phyloP scores from a whole-genome alignment of 495 filamentous ascomycete species.

The Penicillium ochrochloron region DNA sequence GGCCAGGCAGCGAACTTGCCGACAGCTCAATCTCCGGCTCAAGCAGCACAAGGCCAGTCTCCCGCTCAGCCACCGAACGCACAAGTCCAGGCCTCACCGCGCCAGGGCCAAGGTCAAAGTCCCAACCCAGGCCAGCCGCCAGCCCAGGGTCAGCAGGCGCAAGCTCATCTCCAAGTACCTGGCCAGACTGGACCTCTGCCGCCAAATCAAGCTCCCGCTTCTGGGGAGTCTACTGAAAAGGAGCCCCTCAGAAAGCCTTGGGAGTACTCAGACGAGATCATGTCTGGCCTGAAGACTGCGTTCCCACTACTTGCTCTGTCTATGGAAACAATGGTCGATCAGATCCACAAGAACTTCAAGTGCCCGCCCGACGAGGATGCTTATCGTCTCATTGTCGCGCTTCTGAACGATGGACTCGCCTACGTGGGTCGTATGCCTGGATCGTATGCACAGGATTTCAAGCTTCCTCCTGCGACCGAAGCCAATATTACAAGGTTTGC shows the following conservation, averaged over 20 bases:
- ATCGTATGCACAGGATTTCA: constrained; percentile 87
- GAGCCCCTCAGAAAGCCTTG: constrained; percentile 76
- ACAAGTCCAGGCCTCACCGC: constrained; percentile 32
- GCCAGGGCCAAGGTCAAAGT: constrained; percentile 30
- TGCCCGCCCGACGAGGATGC: constrained; percentile 98
- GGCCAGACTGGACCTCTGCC: constrained; percentile 38
- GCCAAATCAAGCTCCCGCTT: constrained; percentile 36
- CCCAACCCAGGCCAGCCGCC: constrained; percentile 36
- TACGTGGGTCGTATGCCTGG: constrained; percentile 86
- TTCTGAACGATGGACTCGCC: constrained; percentile 88
- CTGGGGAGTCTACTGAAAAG: constrained; percentile 37
- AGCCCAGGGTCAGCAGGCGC: constrained; percentile 37
- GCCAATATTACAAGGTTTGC: constrained; percentile 95
- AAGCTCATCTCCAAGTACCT: constrained; percentile 49
- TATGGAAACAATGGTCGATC: constrained; percentile 99
- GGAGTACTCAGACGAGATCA: constrained; percentile 96
- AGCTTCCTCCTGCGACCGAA: constrained; percentile 87
- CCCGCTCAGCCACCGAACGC: constrained; percentile 29
- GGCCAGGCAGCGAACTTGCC: constrained; percentile 40
- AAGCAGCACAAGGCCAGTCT: constrained; percentile 37
- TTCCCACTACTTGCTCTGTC: constrained; percentile 95
- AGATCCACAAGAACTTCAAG: constrained; percentile 98
- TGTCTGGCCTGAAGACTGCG: constrained; percentile 89
- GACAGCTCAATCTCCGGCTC: constrained; percentile 37
- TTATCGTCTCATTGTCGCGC: constrained; percentile 93